Evolutionary conservation across 2,329 filamentous ascomycete species (phyloP), one percentile per base, ranked within the genome.

Genomic region (Phialophora chinensis): DNA sequence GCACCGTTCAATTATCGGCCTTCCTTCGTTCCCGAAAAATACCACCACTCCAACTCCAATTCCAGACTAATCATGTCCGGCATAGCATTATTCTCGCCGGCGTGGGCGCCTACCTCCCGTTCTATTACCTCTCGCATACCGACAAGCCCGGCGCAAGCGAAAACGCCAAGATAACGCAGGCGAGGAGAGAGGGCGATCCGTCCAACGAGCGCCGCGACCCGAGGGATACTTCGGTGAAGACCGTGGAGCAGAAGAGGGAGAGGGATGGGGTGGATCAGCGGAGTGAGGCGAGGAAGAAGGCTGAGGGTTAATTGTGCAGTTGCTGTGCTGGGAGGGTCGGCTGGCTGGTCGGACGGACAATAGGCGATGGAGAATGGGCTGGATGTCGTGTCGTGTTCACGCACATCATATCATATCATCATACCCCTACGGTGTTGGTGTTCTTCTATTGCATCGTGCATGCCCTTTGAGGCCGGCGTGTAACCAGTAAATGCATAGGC

Each of bases 51-150:
- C 31, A 10, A 31, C 7, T 31, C 31, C 8, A 31, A 7, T 14
- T 17, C 12, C 35, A 14, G 17, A 54, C 38, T 42, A 8, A 42
- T n/a, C 29, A n/a, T n/a, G n/a, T 0, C 14, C 29, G 33, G 10
- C 12, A 29, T 44, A 66, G 53, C 4, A 12, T 65, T 17, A 44
- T 42, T 23, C n/a, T 49, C 12, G 66, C 23, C 10, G 57, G 56
- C 31, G 20, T 66, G 1, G 20, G 57, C 7, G 57, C 38, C 4
- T 58, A 49, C 20, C 4, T 69, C n/a, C 66, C 68, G 10, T 54
- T 62, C 25, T 70, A 70, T 58, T 70, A 69, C 57, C 23, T 69
- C 33, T 42, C 68, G 53, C 68, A 70, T 52, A 57, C 49, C 50
- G n/a, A 54, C 66, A 70, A 69, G 49, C 35, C 57, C 2, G 8